These are phyloP conservation scores for Melanopsichium pennsylvanicum DNA, from an alignment of 1,284 basidiomycete genomes.

Conservation along the genomic window DNA sequence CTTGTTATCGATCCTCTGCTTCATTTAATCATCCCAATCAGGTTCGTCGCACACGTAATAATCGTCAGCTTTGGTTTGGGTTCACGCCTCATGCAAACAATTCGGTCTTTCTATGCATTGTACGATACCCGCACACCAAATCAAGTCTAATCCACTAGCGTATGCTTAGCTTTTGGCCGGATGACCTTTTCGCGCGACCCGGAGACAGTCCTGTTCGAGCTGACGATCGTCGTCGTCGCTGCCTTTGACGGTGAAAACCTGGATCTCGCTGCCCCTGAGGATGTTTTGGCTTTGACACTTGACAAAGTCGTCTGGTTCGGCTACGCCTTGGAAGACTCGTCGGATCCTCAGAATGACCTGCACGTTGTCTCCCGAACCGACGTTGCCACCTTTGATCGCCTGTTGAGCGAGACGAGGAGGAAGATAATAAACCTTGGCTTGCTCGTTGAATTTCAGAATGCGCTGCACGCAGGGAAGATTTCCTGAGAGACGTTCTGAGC, in stretches of 20 bases:
- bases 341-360: slow-evolving; percentile 69
- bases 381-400: background rate
- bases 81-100: background rate
- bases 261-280: slow-evolving; percentile 77
- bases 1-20: background rate
- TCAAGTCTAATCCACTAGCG: too few relatives aligned
- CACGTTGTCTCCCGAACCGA: background rate
- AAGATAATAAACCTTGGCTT: slow-evolving; percentile 8
- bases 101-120: slow-evolving; percentile 14
- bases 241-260: slow-evolving; percentile 74
- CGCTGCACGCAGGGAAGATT: slow-evolving; percentile 85
- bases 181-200: slow-evolving; percentile 53
- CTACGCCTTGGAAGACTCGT: slow-evolving; percentile 86
- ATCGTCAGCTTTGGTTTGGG: background rate
- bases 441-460: slow-evolving; percentile 71
- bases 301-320: slow-evolving; percentile 95
- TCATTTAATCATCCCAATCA: background rate
- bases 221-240: slow-evolving; percentile 6
- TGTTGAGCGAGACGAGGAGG: slow-evolving; percentile 2
- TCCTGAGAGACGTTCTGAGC: slow-evolving; percentile 87
- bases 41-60: background rate
- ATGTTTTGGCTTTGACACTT: slow-evolving; percentile 84
- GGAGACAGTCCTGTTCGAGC: slow-evolving; percentile 51
- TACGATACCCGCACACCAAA: slow-evolving; percentile 9
- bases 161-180: background rate